phyloP scores from a whole-genome alignment of 441 rosid genomes.

The Eutrema salsugineum region DNA sequence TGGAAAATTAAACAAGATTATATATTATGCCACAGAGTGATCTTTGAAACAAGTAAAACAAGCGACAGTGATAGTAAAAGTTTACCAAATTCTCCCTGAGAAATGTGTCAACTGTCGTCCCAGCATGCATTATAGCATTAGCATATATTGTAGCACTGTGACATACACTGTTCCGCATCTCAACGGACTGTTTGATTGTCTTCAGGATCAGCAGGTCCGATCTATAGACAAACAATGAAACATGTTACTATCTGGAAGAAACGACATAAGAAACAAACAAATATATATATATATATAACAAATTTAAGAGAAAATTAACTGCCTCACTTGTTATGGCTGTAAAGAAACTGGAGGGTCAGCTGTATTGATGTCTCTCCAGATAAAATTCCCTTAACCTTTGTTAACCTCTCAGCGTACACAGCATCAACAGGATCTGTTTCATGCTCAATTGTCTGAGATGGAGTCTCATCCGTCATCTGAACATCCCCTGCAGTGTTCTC shows the following conservation, averaged over 20 bases:
- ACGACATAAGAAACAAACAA: neutral
- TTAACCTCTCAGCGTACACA: constrained; percentile 64
- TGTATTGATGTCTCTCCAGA: constrained; percentile 90
- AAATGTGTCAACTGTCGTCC: constrained; percentile 89
- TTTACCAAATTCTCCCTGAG: constrained; percentile 84
- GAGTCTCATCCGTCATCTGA: constrained; percentile 70
- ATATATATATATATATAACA: neutral
- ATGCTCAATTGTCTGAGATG: constrained; percentile 33
- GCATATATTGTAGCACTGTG: constrained; percentile 95
- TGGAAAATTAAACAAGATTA: constrained; percentile 1
- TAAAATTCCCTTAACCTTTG: constrained; percentile 72
- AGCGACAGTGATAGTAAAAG: neutral
- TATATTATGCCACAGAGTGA: neutral
- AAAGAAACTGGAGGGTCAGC: constrained; percentile 76
- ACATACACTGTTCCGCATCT: constrained; percentile 91
- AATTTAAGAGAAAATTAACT: neutral
- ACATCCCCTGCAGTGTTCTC: constrained; percentile 64
- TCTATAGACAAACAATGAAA: constrained; percentile 35
- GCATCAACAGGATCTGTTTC: constrained; percentile 56
- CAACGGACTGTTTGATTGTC: constrained; percentile 89
- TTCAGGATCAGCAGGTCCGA: constrained; percentile 81
- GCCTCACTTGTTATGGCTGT: constrained; percentile 87
- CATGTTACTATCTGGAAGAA: neutral
- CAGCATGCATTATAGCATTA: constrained; percentile 97
- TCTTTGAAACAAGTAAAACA: neutral